Base-by-base conservation (phyloP, 352 stramenopile genomes). In the Globisporangium sylvaticum region DNA sequence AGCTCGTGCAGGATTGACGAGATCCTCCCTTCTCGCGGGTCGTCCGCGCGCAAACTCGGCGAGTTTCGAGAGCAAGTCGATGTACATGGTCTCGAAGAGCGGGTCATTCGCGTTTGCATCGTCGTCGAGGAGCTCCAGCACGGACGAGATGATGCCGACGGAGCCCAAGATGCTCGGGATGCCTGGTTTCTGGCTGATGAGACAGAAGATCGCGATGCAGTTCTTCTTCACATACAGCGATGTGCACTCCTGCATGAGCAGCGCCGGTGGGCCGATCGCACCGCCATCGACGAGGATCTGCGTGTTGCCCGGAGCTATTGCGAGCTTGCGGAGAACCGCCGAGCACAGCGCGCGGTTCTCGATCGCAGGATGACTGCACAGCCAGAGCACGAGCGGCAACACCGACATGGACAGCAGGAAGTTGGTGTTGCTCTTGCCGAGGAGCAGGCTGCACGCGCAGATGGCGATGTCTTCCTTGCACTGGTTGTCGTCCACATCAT, bases 291-390 rank as follows among this genome's bases (percentile, higher is more conserved):
- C 65, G 24, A 93, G 80, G 4, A 75, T 58, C 44, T 88, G 57
- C n/a, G 68, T 76, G 66, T 93, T 93, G n/a, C 84, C 83, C 14
- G 84, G 84, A 15, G 83, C 81, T 22, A 90, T 80, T 1, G 83
- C 78, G 31, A 93, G 58, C 62, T 90, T 92, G 15, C 84, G 76
- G 14, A 92, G 62, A 10, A 88, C 83, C 2, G 82, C 80, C 9
- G 83, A 89, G 44, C 74, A 81, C 24, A 92, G 70, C 0, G 68
- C 64, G 12, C 78, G 78, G 12, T 74, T 81, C 66, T 72, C 75
- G 2, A 64, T 14, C 31, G 52, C 53, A 22, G 54, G 48, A 18
- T 73, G 58, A n/a, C 64, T 64, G 34, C 72, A 88, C 4, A 92
- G 68, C 64, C 80, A 87, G 5, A 92, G 72, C 29, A 92, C 71